A percentile compares a stretch with the other conserved stretches of the same genome.
Conservation (phyloP, 164 flowering plant species). For the Magnolia kwangsiensis region DNA sequence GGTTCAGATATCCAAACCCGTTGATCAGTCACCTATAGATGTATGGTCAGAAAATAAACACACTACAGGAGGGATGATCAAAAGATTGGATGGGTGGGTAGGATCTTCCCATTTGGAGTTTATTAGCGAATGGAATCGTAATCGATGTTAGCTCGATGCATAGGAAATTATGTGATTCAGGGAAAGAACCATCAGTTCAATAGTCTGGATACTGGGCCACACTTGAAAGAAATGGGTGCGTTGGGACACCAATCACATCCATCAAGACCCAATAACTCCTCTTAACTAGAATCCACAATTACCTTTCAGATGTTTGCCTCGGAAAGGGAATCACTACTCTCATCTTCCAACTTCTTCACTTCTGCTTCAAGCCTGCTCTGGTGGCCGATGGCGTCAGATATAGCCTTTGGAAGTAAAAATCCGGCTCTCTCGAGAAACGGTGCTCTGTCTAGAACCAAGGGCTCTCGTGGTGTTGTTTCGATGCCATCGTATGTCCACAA, state of each 20-base stretch:
- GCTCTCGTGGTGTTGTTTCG: conserved; percentile 64
- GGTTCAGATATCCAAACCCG: too few species aligned
- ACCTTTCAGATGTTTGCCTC: conserved; percentile 16
- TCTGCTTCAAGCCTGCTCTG: conserved; percentile 52
- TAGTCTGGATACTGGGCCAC: neutral
- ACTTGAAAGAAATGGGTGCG: neutral
- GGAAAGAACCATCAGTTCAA: neutral
- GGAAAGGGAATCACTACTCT: conserved; percentile 20
- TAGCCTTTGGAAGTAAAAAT: conserved; percentile 79
- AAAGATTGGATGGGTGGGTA: too few species aligned
- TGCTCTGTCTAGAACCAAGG: conserved; percentile 85
- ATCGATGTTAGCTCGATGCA: neutral
- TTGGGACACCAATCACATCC: neutral
- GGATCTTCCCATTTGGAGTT: too few species aligned
- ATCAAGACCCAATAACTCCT: neutral
- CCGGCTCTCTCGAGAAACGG: conserved; percentile 78
- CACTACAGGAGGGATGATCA: too few species aligned
- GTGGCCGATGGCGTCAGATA: conserved; percentile 74
- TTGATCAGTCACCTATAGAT: too few species aligned
- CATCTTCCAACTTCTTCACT: conserved; percentile 37
- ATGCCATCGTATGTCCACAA: conserved; percentile 75
- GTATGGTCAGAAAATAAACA: too few species aligned
- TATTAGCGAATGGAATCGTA: too few species aligned
- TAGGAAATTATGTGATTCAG: neutral
- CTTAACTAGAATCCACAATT: neutral